A percentile compares a stretch with the other conserved stretches of the same genome.
phyloP scores from a whole-genome alignment of 129 eudicot species.

The Ambrosia artemisiifolia region DNA sequence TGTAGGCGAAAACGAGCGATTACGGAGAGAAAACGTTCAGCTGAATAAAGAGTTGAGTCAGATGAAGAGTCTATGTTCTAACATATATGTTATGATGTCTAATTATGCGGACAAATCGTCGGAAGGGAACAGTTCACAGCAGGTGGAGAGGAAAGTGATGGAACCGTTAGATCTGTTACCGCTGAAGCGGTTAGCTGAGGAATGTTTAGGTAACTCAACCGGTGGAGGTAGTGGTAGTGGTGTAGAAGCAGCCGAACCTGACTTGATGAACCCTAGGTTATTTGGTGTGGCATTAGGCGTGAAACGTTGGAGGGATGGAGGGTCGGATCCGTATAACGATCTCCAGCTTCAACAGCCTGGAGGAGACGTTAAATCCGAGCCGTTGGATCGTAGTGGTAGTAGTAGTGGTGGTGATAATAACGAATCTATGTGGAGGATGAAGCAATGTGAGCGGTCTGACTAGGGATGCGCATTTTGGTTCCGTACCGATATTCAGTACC shows the following conservation, averaged over 20 bases:
- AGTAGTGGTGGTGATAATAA: slow-evolving; percentile 38
- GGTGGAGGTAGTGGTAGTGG: not conserved
- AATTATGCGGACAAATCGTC: slow-evolving; percentile 40
- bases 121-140: slow-evolving; percentile 33
- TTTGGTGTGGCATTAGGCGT: slow-evolving; percentile 73
- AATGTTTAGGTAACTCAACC: slow-evolving; percentile 5
- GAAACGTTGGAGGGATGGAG: slow-evolving; percentile 60
- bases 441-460: slow-evolving; percentile 31
- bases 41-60: slow-evolving; percentile 66
- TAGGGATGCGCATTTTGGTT: not conserved
- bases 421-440: slow-evolving; percentile 38
- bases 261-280: slow-evolving; percentile 39
- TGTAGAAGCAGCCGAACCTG: slow-evolving; percentile 10
- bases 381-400: slow-evolving; percentile 45
- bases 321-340: slow-evolving; percentile 34
- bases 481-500: too few species aligned
- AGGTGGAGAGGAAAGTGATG: not conserved
- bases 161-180: slow-evolving; percentile 65
- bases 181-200: slow-evolving; percentile 43
- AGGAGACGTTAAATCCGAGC: slow-evolving; percentile 58
- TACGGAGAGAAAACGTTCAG: slow-evolving; percentile 61
- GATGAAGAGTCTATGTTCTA: slow-evolving; percentile 71
- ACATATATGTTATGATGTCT: slow-evolving; percentile 66
- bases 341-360: slow-evolving; percentile 61
- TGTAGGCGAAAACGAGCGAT: slow-evolving; percentile 68